phyloP scores from a whole-genome alignment of 176 grass and related monocot genomes.

The Coix lacrymajobi region DNA sequence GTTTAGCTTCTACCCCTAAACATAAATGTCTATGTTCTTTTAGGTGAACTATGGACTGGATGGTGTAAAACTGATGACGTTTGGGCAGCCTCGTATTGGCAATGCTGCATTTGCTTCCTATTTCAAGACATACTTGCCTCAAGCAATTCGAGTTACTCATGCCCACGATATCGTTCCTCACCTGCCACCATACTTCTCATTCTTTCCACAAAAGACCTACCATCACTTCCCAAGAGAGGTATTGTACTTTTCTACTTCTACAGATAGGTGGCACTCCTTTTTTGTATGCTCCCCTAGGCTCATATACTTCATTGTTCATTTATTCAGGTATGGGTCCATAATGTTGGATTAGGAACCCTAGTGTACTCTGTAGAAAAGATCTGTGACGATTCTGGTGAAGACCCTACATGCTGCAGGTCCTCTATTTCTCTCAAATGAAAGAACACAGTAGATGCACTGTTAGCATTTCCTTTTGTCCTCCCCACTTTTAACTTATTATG shows the following conservation, averaged over 20 bases:
- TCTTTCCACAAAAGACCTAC: constrained; percentile 84
- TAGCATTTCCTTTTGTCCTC: neutral
- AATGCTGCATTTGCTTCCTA: constrained; percentile 85
- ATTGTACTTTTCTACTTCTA: neutral
- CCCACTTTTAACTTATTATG: neutral
- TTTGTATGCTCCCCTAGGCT: neutral
- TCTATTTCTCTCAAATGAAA: constrained; percentile 1
- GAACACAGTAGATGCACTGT: neutral
- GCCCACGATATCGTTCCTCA: constrained; percentile 85
- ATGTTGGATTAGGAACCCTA: constrained; percentile 51
- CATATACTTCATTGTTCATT: neutral
- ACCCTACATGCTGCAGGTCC: constrained; percentile 77
- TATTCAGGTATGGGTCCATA: constrained; percentile 70
- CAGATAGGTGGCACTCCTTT: neutral
- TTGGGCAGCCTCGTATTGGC: constrained; percentile 82
- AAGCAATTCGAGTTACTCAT: constrained; percentile 72
- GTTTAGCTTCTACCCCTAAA: constrained; percentile 3
- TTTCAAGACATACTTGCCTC: constrained; percentile 65
- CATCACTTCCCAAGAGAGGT: constrained; percentile 96
- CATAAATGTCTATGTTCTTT: constrained; percentile 1
- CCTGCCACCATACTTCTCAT: constrained; percentile 75
- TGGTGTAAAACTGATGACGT: constrained; percentile 70
- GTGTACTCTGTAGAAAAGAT: constrained; percentile 59
- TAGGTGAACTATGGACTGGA: constrained; percentile 64
- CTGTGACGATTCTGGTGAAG: constrained; percentile 73